Conservation (phyloP, 345 rosid genomes). For the Heritiera fomes region DNA sequence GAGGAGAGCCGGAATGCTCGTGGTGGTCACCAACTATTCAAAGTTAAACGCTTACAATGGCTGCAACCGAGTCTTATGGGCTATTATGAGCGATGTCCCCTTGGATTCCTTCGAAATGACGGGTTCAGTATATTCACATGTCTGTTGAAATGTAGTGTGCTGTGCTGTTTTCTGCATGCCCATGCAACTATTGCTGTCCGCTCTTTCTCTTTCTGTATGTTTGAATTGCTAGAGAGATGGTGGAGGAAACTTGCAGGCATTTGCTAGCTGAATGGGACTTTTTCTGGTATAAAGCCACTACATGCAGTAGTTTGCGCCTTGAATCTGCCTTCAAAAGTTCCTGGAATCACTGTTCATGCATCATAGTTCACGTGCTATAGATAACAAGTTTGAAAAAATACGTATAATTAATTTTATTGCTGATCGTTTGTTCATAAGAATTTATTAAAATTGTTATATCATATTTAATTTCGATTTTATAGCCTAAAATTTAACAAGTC, state of each 20-base stretch:
- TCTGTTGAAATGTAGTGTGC: constrained; percentile 2
- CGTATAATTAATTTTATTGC: background rate
- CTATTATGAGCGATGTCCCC: constrained; percentile 34
- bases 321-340: constrained; percentile 5
- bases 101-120: constrained; percentile 23
- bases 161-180: constrained; percentile 20
- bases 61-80: constrained; percentile 3
- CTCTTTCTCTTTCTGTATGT: background rate
- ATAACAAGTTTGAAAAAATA: background rate
- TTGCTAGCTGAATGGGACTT: constrained; percentile 25
- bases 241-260: constrained; percentile 13
- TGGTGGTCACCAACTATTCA: constrained; percentile 7
- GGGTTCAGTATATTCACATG: background rate
- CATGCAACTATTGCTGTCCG: constrained; percentile 13
- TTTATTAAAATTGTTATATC: background rate
- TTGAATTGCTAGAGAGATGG: background rate
- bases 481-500: too few relatives aligned
- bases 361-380: constrained; percentile 19
- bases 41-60: constrained; percentile 5
- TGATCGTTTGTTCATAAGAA: background rate
- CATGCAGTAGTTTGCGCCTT: background rate
- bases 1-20: background rate
- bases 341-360: constrained; percentile 26
- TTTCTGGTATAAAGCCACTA: constrained; percentile 37
- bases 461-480: too few relatives aligned